Evolutionary conservation across 441 rosid genomes (phyloP), one percentile per base, ranked within the genome.

Genomic region (Mallotus repandus): DNA sequence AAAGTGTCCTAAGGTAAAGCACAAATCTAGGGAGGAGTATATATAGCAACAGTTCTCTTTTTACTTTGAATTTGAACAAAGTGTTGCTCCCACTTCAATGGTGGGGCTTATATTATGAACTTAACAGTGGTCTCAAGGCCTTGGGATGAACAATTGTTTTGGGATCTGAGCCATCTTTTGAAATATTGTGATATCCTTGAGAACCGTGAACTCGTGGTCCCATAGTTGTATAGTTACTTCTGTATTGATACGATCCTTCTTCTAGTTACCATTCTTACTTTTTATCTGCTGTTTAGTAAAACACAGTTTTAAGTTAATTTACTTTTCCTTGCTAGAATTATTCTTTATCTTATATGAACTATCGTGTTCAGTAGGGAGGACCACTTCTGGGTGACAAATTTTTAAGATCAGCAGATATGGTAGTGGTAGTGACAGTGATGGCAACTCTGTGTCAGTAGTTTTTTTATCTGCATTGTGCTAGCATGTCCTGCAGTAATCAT

Each of bases 141-240:
- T 74, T 68, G 80, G 68, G 73, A 63, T 74, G 64, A 74, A 41
- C 50, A 56, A 35, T 18, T 48, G 4, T 18, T 46, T 80, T 45
- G 77, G 75, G 77, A 79, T 76, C n/a, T 48, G 83, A 75, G 72
- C 84, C 70, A 62, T 41, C 77, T 73, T 82, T 82, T 62, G 75
- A 84, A 72, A 32, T 70, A 25, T 68, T 62, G 43, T 55, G 71
- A 70, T 54, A 57, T 72, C 78, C 78, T 81, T 29, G 81, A 77
- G 60, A 41, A 0, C 67, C 65, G 80, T 72, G 75, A 72, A 18
- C 43, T n/a, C 69, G 41, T 69, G 64, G 76, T 57, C 68, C 56
- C 72, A 8, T 53, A 25, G 45, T 67, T 5, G 22, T 48, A 21
- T 14, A 54, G 38, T 63, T 46, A 35, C 16, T 55, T 63, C 56